Evolutionary conservation across 495 filamentous ascomycete species (phyloP).

Genomic region (Bombardia bombarda): DNA sequence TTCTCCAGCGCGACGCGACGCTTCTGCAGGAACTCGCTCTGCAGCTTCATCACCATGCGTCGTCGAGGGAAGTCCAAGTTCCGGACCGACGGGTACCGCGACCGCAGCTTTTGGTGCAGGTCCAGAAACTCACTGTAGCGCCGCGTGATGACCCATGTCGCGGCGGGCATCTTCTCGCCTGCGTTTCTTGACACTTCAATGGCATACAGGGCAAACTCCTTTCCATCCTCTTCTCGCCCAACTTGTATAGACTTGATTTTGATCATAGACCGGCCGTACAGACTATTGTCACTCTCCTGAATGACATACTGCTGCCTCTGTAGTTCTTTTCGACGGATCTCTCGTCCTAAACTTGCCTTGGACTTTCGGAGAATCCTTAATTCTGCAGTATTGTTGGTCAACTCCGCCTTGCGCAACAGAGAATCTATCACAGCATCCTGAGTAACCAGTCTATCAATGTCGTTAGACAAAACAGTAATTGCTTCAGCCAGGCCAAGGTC

Average conservation of each 20-base stretch:
- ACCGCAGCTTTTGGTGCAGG: constrained; percentile 79
- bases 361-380: constrained; percentile 89
- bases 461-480: constrained; percentile 70
- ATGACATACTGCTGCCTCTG: constrained; percentile 96
- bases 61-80: constrained; percentile 86
- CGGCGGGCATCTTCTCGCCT: constrained; percentile 80
- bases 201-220: constrained; percentile 89
- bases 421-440: constrained; percentile 92
- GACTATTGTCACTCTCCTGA: constrained; percentile 95
- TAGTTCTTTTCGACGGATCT: constrained; percentile 89
- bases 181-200: constrained; percentile 86
- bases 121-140: constrained; percentile 97
- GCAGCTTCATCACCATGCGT: constrained; percentile 90
- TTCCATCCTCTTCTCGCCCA: constrained; percentile 83
- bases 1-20: constrained; percentile 72
- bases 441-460: constrained; percentile 80
- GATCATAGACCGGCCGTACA: constrained; percentile 85
- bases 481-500: constrained; percentile 92
- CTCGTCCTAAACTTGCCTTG: constrained; percentile 82
- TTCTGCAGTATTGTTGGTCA: constrained; percentile 94
- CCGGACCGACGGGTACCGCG: constrained; percentile 76
- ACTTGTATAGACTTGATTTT: constrained; percentile 88
- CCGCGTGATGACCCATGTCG: constrained; percentile 70
- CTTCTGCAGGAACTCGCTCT: constrained; percentile 91
- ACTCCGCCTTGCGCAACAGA: constrained; percentile 83